Evolutionary conservation across 2,329 filamentous ascomycete species (phyloP), one percentile per base, ranked within the genome.

Genomic region (Talaromyces funiculosus): DNA sequence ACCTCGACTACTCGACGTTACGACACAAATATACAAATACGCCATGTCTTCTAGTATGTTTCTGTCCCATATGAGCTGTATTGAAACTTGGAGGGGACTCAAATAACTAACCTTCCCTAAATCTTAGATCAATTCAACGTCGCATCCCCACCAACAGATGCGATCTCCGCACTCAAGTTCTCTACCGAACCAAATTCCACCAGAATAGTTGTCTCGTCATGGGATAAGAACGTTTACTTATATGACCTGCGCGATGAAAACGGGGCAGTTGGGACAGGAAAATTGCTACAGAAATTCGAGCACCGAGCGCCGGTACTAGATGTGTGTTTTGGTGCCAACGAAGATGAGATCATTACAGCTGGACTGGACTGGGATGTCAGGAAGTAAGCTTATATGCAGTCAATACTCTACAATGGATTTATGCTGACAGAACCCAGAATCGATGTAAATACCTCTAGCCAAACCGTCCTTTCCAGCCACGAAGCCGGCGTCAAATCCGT

Each of bases 141-240:
- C 70, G 82, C 86, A 63, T 85, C 90, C 68, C 87, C 92, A 51
- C 94, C 94, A 10, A 84, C 83, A 67, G 94, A 99, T 77, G 90
- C 89, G 68, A 89, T 97, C 69, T 96, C 93, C 53, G 83, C 91
- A 24, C 80, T 97, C 69, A 86, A 86, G 71, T 99, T 96, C 81
- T 90, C 92, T 65, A 90, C 91, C 37, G 79, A 82, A 65, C 89
- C 91, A 24, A 78, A 82, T 63, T 86, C 87, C n/a, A 83, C 87
- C 58, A 88, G 87, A 67, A 83, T 99, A 38, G 84, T 95, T n/a
- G 92, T 93, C 67, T 89, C 92, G 10, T 96, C 92, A 60, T 99
- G 94, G 94, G 93, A 97, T 77, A 90, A 87, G 75, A 86, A 90
- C 73, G 86, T 96, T 60, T 96, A 97, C 76, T 82, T 93, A 57